Evolutionary conservation across 2,329 filamentous ascomycete genomes (phyloP), one percentile per base, ranked within the genome.

Genomic region (Juglanconis sp.): DNA sequence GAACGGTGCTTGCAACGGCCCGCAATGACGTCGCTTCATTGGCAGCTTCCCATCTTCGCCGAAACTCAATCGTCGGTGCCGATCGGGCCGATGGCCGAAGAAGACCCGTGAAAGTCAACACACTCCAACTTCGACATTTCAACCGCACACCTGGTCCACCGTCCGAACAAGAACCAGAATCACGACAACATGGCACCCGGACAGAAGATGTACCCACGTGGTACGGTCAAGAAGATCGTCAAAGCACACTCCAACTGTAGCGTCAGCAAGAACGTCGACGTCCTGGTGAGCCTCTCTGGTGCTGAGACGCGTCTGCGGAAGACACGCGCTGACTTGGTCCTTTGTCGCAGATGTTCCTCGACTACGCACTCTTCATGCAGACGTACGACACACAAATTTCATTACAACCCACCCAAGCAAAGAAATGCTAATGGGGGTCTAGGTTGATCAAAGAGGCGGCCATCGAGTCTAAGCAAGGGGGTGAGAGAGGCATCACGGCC

Each of bases 191-290:
- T 87, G 82, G 85, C 83, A 55, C 77, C 83, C 11, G 80, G 85
- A 30, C 87, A 88, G 70, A 94, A 92, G 67, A 80, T 91, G 13
- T 96, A 96, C 69, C 92, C 92, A 10, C 87, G 92, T 64, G 87
- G 86, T 17, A 95, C 91, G 0, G 81, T 96, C 68, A 95, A 92
- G 75, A 93, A 92, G 74, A 94, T 96, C 62, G 82, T 96, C 69
- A 96, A 96, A 76, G 92, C 91, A 17, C 92, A 96, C 73, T 89
- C 91, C 8, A 89, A 90, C 64, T 87, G 88, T 71, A 89, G 84
- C 65, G 75, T 96, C 64, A 91, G 88, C 78, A 95, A 92, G 74
- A 93, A 95, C 74, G 89, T 87, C 35, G 93, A 96, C 74, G 87
- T 96, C 60, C 80, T 94, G 76, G 91, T 96, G 76, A 62, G 83